Evolutionary conservation across 1,284 basidiomycete species (phyloP), one percentile per base, ranked within the genome.

Genomic region (Nidula niveotomentosa): DNA sequence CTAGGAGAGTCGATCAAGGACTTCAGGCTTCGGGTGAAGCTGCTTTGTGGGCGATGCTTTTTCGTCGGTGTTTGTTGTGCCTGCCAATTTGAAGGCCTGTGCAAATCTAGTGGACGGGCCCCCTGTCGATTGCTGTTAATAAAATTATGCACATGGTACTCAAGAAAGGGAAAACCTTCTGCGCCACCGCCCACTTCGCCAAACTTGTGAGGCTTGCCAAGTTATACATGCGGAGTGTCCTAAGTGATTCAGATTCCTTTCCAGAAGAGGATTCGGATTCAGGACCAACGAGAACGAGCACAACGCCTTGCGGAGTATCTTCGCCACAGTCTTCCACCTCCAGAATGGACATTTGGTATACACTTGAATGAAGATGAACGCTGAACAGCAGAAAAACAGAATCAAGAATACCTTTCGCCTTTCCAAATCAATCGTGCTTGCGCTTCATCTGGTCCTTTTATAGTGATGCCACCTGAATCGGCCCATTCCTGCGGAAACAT

Each of bases 161-260:
- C 17, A 50, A 56, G 56, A 34, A 13, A 13, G 13, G 1, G 43
- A 43, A 43, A 58, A 87, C 90, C 70, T 85, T 86, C 58, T 87
- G 83, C 8, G 83, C 72, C 13, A 85, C 71, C 0, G 83, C 77
- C 87, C 87, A 92, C 63, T 84, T 86, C 1, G 87, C 89, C 8
- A 93, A 75, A 61, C 80, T 91, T 12, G 80, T 79, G 5, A 93
- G 71, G 64, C 90, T 90, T 8, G 83, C 74, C 17, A 93, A 75
- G 62, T 86, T 93, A 65, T 93, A 93, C 90, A 93, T 91, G 36
- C 90, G 81, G 48, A 91, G 66, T 6, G 76, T 74, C 44, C 85
- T 77, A 36, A 77, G 63, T 3, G 75, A 65, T 58, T 91, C 88
- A 48, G 63, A 36, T 49, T 84, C 80, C 61, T 75, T 77, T 37